A percentile compares a stretch with the other conserved stretches of the same genome.
These are phyloP conservation scores for Verticillium isaacii DNA, from an alignment of 2,329 filamentous ascomycete genomes.

Conservation along the genomic window DNA sequence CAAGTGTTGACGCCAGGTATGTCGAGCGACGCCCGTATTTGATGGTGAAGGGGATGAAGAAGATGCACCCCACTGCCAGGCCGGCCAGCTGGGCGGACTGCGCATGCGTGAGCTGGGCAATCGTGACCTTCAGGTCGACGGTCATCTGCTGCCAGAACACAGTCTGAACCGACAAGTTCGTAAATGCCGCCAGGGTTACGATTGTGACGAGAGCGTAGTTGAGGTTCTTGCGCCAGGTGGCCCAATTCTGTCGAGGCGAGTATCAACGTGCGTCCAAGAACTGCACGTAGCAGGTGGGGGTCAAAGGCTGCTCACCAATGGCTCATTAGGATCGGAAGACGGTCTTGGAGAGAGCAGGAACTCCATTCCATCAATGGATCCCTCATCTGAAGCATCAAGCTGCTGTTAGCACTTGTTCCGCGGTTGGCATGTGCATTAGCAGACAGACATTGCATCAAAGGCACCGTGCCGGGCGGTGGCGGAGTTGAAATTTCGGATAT, in stretches of 20 bases:
- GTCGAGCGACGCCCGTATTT: slow-evolving; percentile 27
- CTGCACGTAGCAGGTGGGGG: not conserved
- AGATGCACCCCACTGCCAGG: slow-evolving; percentile 25
- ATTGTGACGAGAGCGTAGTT: slow-evolving; percentile 21
- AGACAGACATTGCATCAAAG: slow-evolving; percentile 3
- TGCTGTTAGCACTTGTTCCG: not conserved
- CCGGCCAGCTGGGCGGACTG: slow-evolving; percentile 24
- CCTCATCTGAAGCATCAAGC: not conserved
- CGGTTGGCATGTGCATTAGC: too few species aligned
- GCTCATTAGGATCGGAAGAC: slow-evolving; percentile 23
- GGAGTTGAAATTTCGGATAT: not conserved
- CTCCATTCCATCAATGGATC: not conserved
- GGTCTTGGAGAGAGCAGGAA: slow-evolving; percentile 9
- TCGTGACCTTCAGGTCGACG: slow-evolving; percentile 20
- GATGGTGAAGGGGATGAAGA: slow-evolving; percentile 27
- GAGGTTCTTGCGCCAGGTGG: slow-evolving; percentile 20
- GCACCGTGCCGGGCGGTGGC: slow-evolving; percentile 8
- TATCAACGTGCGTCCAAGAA: not conserved
- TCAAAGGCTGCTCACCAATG: slow-evolving; percentile 15
- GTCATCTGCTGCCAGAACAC: slow-evolving; percentile 29
- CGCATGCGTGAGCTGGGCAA: slow-evolving; percentile 18
- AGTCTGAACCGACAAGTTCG: slow-evolving; percentile 17
- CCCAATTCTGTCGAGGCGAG: slow-evolving; percentile 20
- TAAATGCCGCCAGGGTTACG: slow-evolving; percentile 22
- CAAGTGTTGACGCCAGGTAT: slow-evolving; percentile 18